Evolutionary conservation across 1,284 basidiomycete genomes (phyloP).

Genomic region (Trametes versicolor): DNA sequence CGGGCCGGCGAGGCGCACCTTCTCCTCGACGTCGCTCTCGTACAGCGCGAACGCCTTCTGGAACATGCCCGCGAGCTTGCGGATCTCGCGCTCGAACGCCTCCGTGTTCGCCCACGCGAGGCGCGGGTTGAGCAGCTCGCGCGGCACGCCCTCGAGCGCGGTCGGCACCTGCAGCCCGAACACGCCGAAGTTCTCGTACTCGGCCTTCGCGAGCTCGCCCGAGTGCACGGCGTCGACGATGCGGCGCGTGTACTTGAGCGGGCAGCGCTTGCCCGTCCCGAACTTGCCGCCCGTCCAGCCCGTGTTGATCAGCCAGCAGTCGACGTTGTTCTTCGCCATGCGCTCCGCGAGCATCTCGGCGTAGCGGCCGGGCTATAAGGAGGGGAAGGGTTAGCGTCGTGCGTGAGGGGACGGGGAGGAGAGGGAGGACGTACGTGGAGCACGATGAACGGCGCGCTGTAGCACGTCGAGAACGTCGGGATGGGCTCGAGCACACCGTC

Average conservation of each 20-base stretch:
- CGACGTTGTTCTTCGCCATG: constrained; percentile 91
- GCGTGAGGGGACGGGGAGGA: constrained; percentile 7
- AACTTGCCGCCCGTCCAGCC: constrained; percentile 98
- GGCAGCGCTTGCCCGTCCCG: constrained; percentile 91
- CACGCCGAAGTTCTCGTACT: constrained; percentile 86
- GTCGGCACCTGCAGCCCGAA: constrained; percentile 90
- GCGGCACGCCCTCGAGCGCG: constrained; percentile 82
- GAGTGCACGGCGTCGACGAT: constrained; percentile 98
- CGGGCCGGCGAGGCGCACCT: constrained; percentile 85
- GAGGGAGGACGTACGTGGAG: constrained; percentile 72
- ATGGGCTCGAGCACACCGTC: constrained; percentile 98
- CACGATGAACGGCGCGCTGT: constrained; percentile 99
- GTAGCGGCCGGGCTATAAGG: constrained; percentile 88
- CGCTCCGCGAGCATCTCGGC: constrained; percentile 97
- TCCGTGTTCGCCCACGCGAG: constrained; percentile 89
- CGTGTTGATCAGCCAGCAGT: constrained; percentile 99
- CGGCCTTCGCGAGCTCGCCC: constrained; percentile 87
- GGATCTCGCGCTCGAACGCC: constrained; percentile 86
- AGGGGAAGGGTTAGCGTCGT: constrained; percentile 38
- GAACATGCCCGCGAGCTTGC: constrained; percentile 93
- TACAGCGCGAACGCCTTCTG: constrained; percentile 91
- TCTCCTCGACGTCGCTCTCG: constrained; percentile 82
- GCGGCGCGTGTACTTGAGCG: constrained; percentile 93
- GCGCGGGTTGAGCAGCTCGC: constrained; percentile 88
- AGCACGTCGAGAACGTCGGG: constrained; percentile 99